These are phyloP conservation scores for Corynascus novoguineensis DNA, from an alignment of 495 filamentous ascomycete genomes.

Conservation along the genomic window DNA sequence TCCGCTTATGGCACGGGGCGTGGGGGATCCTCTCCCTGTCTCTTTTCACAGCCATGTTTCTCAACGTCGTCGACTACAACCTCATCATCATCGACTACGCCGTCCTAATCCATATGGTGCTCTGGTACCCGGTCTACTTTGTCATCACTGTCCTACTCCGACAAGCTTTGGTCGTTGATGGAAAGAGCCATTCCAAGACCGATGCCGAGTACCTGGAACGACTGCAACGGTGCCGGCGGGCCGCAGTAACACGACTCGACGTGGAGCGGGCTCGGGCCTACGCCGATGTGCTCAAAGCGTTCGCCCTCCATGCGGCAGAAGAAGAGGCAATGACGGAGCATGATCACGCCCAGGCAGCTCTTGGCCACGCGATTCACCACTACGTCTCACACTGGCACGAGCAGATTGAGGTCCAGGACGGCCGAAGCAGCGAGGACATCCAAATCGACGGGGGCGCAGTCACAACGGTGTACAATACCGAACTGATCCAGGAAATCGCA, in stretches of 20 bases:
- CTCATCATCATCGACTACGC: slow-evolving; percentile 32
- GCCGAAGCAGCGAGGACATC: slow-evolving; percentile 10
- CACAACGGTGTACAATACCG: slow-evolving; percentile 28
- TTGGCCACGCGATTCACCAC: slow-evolving; percentile 21
- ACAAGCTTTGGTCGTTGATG: slow-evolving; percentile 22
- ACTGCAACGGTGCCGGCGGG: slow-evolving; percentile 15
- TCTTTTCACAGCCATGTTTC: slow-evolving; percentile 28
- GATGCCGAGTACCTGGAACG: slow-evolving; percentile 23
- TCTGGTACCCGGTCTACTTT: slow-evolving; percentile 33
- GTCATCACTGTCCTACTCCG: slow-evolving; percentile 28
- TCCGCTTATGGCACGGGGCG: slow-evolving; percentile 30
- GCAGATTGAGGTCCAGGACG: slow-evolving; percentile 23
- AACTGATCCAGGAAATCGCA: slow-evolving; percentile 28
- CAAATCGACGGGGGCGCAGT: slow-evolving; percentile 21
- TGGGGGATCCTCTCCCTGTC: slow-evolving; percentile 28
- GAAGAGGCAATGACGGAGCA: slow-evolving; percentile 23
- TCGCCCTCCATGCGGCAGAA: slow-evolving; percentile 22
- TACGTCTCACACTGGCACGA: slow-evolving; percentile 32
- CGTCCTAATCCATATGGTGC: slow-evolving; percentile 28
- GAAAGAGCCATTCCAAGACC: neutral
- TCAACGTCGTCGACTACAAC: slow-evolving; percentile 24
- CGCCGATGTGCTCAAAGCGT: slow-evolving; percentile 24
- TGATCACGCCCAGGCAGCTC: slow-evolving; percentile 17
- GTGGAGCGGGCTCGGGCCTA: slow-evolving; percentile 25
- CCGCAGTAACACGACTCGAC: slow-evolving; percentile 18